Evolutionary conservation across 805 yeast species (phyloP), one percentile per base, ranked within the genome.

Genomic region (Sporopachydermia lactativora): DNA sequence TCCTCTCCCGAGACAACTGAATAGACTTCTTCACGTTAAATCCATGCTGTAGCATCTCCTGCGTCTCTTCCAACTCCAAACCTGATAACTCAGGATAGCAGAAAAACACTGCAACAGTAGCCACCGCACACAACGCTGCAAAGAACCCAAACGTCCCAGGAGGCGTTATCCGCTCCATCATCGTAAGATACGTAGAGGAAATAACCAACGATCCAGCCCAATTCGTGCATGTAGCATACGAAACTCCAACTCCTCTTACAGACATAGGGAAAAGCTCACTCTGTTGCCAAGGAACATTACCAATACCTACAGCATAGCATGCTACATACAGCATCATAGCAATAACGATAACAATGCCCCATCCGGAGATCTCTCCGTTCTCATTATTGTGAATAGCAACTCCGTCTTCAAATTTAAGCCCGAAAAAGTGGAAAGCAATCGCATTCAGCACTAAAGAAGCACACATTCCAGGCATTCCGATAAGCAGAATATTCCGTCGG

Each of bases 241-340:
- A 83, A 5, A 86, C 77, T 45, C 97, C 97, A 38, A 85, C 70
- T 44, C 95, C 94, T 58, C 98, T 76, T 24, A 89, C 96, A 46
- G 77, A 73, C 68, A 88, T 95, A 28, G 96, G 92, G 64, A 92
- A 86, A 54, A 89, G 65, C 61, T 89, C 98, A 43, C 89, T 81
- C 56, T 92, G 96, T 57, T 89, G 95, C 98, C 98, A 89, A 42
- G 97, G 96, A 42, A 85, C 92, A 59, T 89, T 88, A 62, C 98
- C 98, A 49, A 88, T 83, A 49, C 97, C 97, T 49, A 84, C 66
- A 39, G 96, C 95, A 57, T 88, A 89, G 41, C 80, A 76, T 2
- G 95, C 96, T 37, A 88, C 96, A 55, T 68, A 92, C 35, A 75
- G 58, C 47, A 89, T 84, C 83, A 88, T 86, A 41, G 85, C 77